Evolutionary conservation across 257 asterid species (phyloP).

Genomic region (Dorcoceras hygrometricum): DNA sequence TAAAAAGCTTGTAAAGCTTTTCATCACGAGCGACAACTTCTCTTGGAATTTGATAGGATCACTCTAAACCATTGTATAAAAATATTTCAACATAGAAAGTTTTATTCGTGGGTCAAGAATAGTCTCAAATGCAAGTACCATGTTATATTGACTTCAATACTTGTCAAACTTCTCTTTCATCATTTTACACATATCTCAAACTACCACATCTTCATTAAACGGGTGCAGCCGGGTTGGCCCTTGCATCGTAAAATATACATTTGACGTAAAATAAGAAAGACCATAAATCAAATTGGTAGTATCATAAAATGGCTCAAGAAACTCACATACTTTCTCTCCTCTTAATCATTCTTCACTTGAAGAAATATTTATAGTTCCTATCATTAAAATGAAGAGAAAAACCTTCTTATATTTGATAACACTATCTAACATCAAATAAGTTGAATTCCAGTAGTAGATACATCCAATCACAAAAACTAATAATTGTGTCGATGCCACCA

Average conservation of each 20-base stretch:
- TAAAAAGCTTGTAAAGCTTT: not conserved
- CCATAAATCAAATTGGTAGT: not conserved
- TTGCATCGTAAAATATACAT: not conserved
- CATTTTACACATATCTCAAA: no score
- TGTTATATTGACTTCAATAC: no score
- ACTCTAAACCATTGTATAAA: not conserved
- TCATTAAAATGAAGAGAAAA: not conserved
- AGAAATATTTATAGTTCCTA: not conserved
- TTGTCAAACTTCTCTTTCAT: no score
- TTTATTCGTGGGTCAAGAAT: no score
- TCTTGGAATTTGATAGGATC: not conserved
- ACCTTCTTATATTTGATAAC: not conserved
- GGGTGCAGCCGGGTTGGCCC: no score
- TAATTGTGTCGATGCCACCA: no score
- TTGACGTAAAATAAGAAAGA: not conserved
- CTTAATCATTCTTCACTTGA: not conserved
- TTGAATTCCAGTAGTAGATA: no score
- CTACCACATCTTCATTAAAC: no score
- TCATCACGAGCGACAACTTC: not conserved
- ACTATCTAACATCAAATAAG: slow-evolving; percentile 4
- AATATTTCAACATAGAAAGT: not conserved
- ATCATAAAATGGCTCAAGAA: slow-evolving; percentile 6
- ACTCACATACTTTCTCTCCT: not conserved
- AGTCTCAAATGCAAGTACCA: no score
- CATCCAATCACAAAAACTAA: no score